Percentiles rank a stretch among this genome's conserved stretches.
These are phyloP conservation scores for Magnusiomyces ingens DNA, from an alignment of 1,139 yeast species.

Conservation along the genomic window DNA sequence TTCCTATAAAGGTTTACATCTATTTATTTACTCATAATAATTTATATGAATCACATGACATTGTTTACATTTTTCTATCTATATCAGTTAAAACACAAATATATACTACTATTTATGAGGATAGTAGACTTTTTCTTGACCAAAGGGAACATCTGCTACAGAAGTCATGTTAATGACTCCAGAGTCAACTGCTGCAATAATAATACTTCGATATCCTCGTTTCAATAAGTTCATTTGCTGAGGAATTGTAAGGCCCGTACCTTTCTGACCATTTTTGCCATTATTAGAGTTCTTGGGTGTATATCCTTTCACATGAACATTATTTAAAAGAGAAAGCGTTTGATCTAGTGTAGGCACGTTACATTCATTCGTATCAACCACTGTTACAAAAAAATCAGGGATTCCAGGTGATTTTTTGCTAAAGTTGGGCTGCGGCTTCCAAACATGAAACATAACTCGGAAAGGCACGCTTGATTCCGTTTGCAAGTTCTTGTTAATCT, in stretches of 20 bases:
- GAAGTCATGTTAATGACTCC: constrained; percentile 66
- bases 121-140: constrained; percentile 7
- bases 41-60: no score
- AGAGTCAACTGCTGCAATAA: constrained; percentile 62
- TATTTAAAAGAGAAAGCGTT: constrained; percentile 29
- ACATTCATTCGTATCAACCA: constrained; percentile 45
- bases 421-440: constrained; percentile 76
- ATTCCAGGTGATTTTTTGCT: constrained; percentile 60
- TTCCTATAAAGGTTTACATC: no score
- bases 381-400: constrained; percentile 71
- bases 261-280: constrained; percentile 19
- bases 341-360: constrained; percentile 48
- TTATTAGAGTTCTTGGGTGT: constrained; percentile 17
- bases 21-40: no score
- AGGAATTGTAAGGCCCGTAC: constrained; percentile 12
- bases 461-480: constrained; percentile 19
- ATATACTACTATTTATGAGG: background rate
- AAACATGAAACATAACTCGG: constrained; percentile 50
- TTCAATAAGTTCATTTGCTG: constrained; percentile 33
- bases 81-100: no score
- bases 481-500: background rate
- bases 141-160: constrained; percentile 55
- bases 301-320: constrained; percentile 25
- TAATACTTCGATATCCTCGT: constrained; percentile 47
- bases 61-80: no score